Evolutionary conservation across 116 monocot species (phyloP), one percentile per base, ranked within the genome.

Genomic region (Posidonia oceanica): DNA sequence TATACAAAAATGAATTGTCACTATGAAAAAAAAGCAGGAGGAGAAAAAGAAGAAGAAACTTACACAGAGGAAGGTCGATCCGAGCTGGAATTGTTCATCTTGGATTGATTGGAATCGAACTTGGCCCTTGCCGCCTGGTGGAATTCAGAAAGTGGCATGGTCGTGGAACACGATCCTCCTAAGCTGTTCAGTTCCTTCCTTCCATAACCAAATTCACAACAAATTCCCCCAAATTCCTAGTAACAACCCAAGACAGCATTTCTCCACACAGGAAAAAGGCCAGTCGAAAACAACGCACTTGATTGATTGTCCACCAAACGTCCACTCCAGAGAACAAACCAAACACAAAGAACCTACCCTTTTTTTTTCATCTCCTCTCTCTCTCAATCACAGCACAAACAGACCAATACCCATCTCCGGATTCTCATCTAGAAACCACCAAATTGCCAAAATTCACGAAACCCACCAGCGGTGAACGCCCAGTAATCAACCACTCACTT

Each of bases 131-230:
- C 56, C 4, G 64, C 11, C 11, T 38, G 61, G 39, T 40, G 54
- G 18, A 70, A 69, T 15, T 64, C 70, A 7, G 70, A 76, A 22
- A 70, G 63, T n/a, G 76, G 70, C 70, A 75, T 75, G 15, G 4
- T 1, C 2, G 36, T 64, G n/a, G n/a, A 40, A 14, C 17, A 64
- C 16, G 39, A 64, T 40, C 39, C 39, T 39, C 39, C 7, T 29
- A 29, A 29, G 29, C 29, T 29, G 29, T 8, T 16, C 64, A 5
- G 39, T 40, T 64, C 15, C 64, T 23, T 39, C 38, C 38, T 40
- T 3, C 64, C 39, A 37, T 17, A 13, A 39, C 39, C 3, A 29
- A 14, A 7, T 64, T 37, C 15, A 39, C 40, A 64, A 15, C 39
- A 17, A 64, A 29, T 29, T 29, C 1, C 29, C 29, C 29, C 29